These are phyloP conservation scores for Manihot esculenta DNA, from an alignment of 441 rosid genomes.

Conservation along the genomic window DNA sequence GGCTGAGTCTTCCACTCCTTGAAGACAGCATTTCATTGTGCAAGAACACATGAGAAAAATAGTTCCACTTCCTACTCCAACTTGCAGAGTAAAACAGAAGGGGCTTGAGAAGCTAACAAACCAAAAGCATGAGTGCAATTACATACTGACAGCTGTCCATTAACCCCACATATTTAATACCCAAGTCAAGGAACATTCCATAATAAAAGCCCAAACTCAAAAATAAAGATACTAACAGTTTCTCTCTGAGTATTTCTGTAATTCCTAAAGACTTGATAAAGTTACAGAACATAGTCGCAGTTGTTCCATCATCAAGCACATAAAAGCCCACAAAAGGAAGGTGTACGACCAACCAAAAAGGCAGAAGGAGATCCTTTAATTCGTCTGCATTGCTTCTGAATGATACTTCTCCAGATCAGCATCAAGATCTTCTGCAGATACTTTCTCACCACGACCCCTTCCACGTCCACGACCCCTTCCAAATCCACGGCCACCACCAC, in stretches of 20 bases:
- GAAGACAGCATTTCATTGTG: constrained; percentile 27
- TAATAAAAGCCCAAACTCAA: constrained; percentile 43
- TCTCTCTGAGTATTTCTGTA: constrained; percentile 25
- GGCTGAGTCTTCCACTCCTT: constrained; percentile 30
- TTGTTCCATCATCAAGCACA: constrained; percentile 39
- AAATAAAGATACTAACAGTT: constrained; percentile 32
- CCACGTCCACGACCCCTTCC: constrained; percentile 75
- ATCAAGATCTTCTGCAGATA: constrained; percentile 91
- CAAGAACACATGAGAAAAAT: constrained; percentile 24
- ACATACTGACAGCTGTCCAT: constrained; percentile 38
- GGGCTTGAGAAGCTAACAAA: constrained; percentile 31
- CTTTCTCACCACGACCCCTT: constrained; percentile 70
- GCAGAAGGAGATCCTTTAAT: constrained; percentile 37
- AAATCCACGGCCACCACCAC: constrained; percentile 51
- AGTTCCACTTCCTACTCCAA: constrained; percentile 27
- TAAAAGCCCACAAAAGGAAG: constrained; percentile 30
- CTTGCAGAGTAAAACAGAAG: constrained; percentile 27
- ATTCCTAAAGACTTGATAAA: constrained; percentile 30
- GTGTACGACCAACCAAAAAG: constrained; percentile 24
- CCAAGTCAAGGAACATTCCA: constrained; percentile 41
- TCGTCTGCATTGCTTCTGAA: constrained; percentile 70
- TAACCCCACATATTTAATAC: constrained; percentile 33
- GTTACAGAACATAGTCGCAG: constrained; percentile 35
- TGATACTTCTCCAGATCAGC: constrained; percentile 91
- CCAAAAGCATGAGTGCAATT: constrained; percentile 31